Percentiles rank a stretch among this genome's conserved stretches.
Conservation (phyloP, 805 yeast species). For the Saccharomycopsis sp. region DNA sequence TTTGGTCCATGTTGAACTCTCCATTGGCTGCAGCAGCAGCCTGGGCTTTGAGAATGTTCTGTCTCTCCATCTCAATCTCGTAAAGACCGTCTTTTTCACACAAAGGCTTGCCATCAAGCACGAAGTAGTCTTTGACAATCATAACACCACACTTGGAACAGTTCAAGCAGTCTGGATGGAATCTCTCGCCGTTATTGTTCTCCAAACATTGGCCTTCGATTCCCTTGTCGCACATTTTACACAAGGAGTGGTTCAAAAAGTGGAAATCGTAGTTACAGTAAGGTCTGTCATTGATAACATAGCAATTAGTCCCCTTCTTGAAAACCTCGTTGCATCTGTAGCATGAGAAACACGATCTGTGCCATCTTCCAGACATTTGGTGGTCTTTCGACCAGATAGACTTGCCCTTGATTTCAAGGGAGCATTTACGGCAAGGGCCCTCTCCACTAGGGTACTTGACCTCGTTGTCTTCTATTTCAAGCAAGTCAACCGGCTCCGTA, state of each 20-base stretch:
- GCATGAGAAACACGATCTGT: constrained; percentile 78
- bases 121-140: constrained; percentile 50
- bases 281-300: constrained; percentile 73
- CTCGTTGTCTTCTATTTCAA: constrained; percentile 3
- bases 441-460: constrained; percentile 46
- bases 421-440: constrained; percentile 81
- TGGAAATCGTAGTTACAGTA: constrained; percentile 68
- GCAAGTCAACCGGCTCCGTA: background rate
- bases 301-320: constrained; percentile 57
- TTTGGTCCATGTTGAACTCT: background rate
- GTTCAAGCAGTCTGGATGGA: constrained; percentile 66
- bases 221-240: constrained; percentile 63
- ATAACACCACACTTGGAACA: constrained; percentile 53
- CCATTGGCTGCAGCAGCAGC: constrained; percentile 1
- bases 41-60: background rate
- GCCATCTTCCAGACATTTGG: constrained; percentile 93
- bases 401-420: constrained; percentile 45
- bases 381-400: constrained; percentile 64
- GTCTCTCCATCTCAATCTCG: constrained; percentile 18
- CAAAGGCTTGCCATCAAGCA: constrained; percentile 40
- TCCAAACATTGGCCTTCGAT: constrained; percentile 91
- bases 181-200: constrained; percentile 60
- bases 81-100: constrained; percentile 39
- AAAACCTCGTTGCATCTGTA: constrained; percentile 51
- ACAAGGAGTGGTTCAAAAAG: constrained; percentile 62